Base-by-base conservation (phyloP, 1,284 basidiomycete genomes). In the Heliocybe sulcata region DNA sequence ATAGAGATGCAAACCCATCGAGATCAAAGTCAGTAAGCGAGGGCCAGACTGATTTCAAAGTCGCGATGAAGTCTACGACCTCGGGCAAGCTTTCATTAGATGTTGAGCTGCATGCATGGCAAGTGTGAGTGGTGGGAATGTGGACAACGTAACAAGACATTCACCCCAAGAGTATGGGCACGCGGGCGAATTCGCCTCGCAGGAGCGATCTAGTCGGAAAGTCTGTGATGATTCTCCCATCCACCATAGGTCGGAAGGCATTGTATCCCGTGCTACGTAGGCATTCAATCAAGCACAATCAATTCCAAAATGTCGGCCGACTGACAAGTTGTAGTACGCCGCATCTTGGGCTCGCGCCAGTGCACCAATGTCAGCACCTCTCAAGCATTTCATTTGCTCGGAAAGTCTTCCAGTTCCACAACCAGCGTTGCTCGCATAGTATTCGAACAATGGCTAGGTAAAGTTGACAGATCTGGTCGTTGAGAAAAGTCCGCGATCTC, bases 131-230 rank as follows among this genome's bases (percentile, higher is more conserved):
- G 47, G n/a, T 25, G 20, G 25, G 22, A 25, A n/a, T 20, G 23
- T 11, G 19, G 22, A 65, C 75, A 45, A 61, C n/a, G n/a, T n/a
- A n/a, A n/a, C n/a, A n/a, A n/a, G n/a, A n/a, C n/a, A n/a, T n/a
- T n/a, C n/a, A 83, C 82, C 82, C 82, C 35, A 82, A 75, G 33
- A 85, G 77, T 1, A 83, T 61, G n/a, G 81, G 77, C 3, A 84
- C 76, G 25, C 71, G 66, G 1, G 69, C 64, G 57, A 79, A 80
- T 26, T 72, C 68, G 2, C 77, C 76, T 11, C 64, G 54, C 3
- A 72, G 61, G 31, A 85, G 70, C 2, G 71, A 69, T 35, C 62
- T 63, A 0, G 79, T 80, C 1, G 81, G 80, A 55, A 70, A 70
- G n/a, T 77, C 75, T 1, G 70, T 67, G 56, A 85, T 69, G 12